Percentiles rank a stretch among this genome's conserved stretches.
Conservation (phyloP, 257 asterid genomes). For the Rhazya stricta region DNA sequence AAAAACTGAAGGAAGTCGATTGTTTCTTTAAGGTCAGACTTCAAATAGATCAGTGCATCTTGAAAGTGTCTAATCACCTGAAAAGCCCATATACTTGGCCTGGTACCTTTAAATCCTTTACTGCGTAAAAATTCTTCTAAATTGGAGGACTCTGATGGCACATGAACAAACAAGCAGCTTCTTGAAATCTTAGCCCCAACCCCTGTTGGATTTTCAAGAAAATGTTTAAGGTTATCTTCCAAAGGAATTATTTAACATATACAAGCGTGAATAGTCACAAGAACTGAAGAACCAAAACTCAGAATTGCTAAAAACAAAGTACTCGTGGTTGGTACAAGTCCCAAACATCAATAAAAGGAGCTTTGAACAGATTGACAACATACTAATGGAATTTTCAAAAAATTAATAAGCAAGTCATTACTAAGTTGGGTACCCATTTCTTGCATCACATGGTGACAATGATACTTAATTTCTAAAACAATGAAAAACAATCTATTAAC, state of each 20-base stretch:
- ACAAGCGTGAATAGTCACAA: conserved; percentile 10
- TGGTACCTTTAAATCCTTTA: conserved; percentile 69
- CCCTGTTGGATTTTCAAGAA: conserved; percentile 31
- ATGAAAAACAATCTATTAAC: too few species aligned
- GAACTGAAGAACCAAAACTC: neutral
- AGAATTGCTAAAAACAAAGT: neutral
- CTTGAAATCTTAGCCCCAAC: conserved; percentile 73
- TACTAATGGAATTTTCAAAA: neutral
- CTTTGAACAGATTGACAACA: neutral
- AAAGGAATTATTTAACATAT: conserved; percentile 11
- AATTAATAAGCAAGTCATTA: neutral
- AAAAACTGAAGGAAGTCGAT: neutral
- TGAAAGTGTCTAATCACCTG: conserved; percentile 47
- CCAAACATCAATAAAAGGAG: neutral
- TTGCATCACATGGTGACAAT: too few species aligned
- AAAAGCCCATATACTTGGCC: conserved; percentile 69
- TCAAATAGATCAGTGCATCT: conserved; percentile 5
- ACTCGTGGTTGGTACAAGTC: neutral
- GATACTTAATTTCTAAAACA: too few species aligned
- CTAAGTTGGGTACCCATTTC: neutral
- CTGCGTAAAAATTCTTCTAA: conserved; percentile 47
- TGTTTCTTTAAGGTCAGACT: neutral
- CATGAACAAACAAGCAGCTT: conserved; percentile 59
- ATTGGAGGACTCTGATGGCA: conserved; percentile 53
- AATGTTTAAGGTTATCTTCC: conserved; percentile 11